These are phyloP conservation scores for Plasmopara halstedii DNA, from an alignment of 352 stramenopile species.

Conservation along the genomic window DNA sequence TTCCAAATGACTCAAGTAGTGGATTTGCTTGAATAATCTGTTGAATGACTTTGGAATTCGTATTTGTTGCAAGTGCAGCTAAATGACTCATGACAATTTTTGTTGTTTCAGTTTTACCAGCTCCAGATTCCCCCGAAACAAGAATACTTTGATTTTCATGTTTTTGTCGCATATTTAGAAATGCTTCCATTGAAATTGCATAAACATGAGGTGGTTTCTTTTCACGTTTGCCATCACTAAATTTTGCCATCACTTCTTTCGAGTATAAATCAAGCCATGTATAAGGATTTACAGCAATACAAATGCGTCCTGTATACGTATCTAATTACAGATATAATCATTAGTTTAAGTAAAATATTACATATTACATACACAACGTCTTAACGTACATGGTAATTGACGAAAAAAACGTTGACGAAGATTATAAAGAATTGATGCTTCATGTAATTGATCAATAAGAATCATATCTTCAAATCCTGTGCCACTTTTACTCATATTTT, in stretches of 20 bases:
- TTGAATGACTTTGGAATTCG: conserved; percentile 87
- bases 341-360: not conserved
- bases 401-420: conserved; percentile 67
- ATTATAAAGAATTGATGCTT: conserved; percentile 85
- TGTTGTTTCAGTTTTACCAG: conserved; percentile 95
- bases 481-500: conserved; percentile 51
- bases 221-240: conserved; percentile 65
- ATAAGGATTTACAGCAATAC: conserved; percentile 85
- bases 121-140: conserved; percentile 91
- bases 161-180: conserved; percentile 68
- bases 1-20: conserved; percentile 81
- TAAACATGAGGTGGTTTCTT: conserved; percentile 80
- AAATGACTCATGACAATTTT: conserved; percentile 95
- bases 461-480: conserved; percentile 85
- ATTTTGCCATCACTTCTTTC: conserved; percentile 55
- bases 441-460: conserved; percentile 78
- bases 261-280: conserved; percentile 83
- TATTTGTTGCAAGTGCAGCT: conserved; percentile 71
- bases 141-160: conserved; percentile 92
- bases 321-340: conserved; percentile 19
- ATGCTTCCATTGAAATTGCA: conserved; percentile 81
- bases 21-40: conserved; percentile 93
- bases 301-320: conserved; percentile 84
- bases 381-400: conserved; percentile 59
- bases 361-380: not conserved